A percentile compares a stretch with the other conserved stretches of the same genome.
phyloP scores from a whole-genome alignment of 129 eudicot genomes.

The Mikania micrantha region DNA sequence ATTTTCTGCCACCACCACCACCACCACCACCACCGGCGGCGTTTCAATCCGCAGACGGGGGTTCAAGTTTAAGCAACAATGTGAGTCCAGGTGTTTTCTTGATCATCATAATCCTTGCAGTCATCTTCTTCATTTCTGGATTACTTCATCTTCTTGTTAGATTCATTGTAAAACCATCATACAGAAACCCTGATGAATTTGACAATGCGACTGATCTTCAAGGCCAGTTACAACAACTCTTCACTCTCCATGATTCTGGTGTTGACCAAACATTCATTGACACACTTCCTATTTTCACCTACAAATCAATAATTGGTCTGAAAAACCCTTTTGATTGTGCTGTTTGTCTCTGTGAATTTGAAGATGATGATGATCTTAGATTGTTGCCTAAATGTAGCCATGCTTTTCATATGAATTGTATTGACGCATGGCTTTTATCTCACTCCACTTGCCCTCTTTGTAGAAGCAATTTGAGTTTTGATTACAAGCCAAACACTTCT shows the following conservation, averaged over 20 bases:
- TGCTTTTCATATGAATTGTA: slow-evolving; percentile 89
- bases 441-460: slow-evolving; percentile 96
- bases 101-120: slow-evolving; percentile 64
- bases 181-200: slow-evolving; percentile 53
- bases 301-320: slow-evolving; percentile 36
- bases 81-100: slow-evolving; percentile 68
- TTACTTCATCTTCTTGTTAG: slow-evolving; percentile 77
- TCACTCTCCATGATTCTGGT: slow-evolving; percentile 76
- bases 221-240: slow-evolving; percentile 84
- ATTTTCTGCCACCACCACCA: slow-evolving; percentile 14
- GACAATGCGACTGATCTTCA: slow-evolving; percentile 61
- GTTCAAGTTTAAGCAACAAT: slow-evolving; percentile 48
- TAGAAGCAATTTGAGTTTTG: slow-evolving; percentile 55
- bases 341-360: slow-evolving; percentile 87
- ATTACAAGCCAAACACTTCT: slow-evolving; percentile 25
- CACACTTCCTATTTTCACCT: slow-evolving; percentile 62
- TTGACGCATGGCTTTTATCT: slow-evolving; percentile 83
- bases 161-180: slow-evolving; percentile 41
- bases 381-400: slow-evolving; percentile 80
- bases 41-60: slow-evolving; percentile 5
- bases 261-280: slow-evolving; percentile 85
- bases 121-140: slow-evolving; percentile 67
- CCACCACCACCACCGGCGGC: slow-evolving; percentile 31
- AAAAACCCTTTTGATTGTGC: slow-evolving; percentile 88
- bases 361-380: slow-evolving; percentile 64